Evolutionary conservation across 2,329 filamentous ascomycete species (phyloP).

Genomic region (Passalora sequoiae): DNA sequence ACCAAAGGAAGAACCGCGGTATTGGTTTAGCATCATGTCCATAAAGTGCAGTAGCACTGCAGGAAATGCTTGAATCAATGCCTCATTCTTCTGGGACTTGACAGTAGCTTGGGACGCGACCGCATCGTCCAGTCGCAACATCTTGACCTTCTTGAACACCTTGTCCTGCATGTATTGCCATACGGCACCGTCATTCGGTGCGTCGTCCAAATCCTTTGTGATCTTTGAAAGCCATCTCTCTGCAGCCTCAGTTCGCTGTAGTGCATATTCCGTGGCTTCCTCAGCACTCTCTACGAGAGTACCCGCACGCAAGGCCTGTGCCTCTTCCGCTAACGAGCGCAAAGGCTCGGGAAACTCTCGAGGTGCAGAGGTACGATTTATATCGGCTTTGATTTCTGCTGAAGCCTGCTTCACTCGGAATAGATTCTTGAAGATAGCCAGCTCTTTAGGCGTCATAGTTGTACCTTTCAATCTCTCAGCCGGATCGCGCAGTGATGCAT

Average conservation of each 20-base stretch:
- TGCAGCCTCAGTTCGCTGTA: not conserved
- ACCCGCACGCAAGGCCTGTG: slow-evolving; percentile 7
- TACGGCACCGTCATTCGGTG: slow-evolving; percentile 57
- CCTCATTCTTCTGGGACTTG: slow-evolving; percentile 5
- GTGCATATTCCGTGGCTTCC: not conserved
- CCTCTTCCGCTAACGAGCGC: slow-evolving; percentile 21
- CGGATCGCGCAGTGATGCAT: slow-evolving; percentile 7
- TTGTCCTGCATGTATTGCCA: slow-evolving; percentile 64
- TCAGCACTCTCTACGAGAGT: not conserved
- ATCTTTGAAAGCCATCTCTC: slow-evolving; percentile 42
- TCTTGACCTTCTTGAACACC: slow-evolving; percentile 48
- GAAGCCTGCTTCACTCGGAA: slow-evolving; percentile 7
- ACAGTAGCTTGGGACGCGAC: not conserved
- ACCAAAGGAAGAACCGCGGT: slow-evolving; percentile 56
- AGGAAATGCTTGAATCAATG: slow-evolving; percentile 17
- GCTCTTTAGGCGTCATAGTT: slow-evolving; percentile 22
- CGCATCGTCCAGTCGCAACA: slow-evolving; percentile 12
- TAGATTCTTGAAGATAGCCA: slow-evolving; percentile 18
- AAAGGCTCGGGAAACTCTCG: slow-evolving; percentile 18
- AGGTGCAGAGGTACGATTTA: not conserved
- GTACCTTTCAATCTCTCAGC: slow-evolving; percentile 8
- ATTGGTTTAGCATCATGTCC: slow-evolving; percentile 44
- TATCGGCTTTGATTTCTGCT: not conserved
- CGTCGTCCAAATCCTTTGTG: slow-evolving; percentile 50
- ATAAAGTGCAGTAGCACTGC: slow-evolving; percentile 21